These are phyloP conservation scores for Leishmania braziliensis DNA, from an alignment of 208 protist species.

Conservation along the genomic window DNA sequence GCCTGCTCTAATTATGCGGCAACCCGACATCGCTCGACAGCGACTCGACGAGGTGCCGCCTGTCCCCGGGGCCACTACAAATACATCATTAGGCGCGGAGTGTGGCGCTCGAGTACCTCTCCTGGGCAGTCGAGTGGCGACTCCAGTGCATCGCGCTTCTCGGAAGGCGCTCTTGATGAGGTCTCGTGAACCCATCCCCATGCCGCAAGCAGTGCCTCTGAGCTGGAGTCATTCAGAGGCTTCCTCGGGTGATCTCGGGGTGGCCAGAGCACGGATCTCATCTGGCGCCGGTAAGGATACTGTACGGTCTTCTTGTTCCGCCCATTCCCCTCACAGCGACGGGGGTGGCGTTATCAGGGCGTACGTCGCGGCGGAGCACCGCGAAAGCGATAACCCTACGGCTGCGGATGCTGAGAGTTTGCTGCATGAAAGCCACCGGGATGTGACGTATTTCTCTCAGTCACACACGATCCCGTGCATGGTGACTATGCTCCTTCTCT, in stretches of 20 bases:
- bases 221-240: neutral
- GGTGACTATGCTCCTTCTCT: slow-evolving; percentile 41
- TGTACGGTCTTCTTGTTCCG: neutral
- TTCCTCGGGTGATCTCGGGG: neutral
- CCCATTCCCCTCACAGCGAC: neutral
- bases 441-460: neutral
- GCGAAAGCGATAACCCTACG: neutral
- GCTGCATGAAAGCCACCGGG: neutral
- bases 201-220: neutral
- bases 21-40: neutral
- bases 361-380: neutral
- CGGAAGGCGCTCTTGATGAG: neutral
- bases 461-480: slow-evolving; percentile 25
- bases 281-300: too few relatives aligned
- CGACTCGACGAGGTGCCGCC: neutral
- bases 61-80: neutral
- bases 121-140: neutral
- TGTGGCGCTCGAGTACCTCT: neutral
- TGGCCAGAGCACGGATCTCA: neutral
- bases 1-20: neutral
- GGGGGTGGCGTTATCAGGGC: neutral
- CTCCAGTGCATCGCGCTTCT: neutral
- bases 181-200: neutral
- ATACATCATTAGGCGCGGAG: neutral
- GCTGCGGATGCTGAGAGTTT: neutral